Evolutionary conservation across 495 filamentous ascomycete species (phyloP).

Genomic region (Xylaria cubensis): DNA sequence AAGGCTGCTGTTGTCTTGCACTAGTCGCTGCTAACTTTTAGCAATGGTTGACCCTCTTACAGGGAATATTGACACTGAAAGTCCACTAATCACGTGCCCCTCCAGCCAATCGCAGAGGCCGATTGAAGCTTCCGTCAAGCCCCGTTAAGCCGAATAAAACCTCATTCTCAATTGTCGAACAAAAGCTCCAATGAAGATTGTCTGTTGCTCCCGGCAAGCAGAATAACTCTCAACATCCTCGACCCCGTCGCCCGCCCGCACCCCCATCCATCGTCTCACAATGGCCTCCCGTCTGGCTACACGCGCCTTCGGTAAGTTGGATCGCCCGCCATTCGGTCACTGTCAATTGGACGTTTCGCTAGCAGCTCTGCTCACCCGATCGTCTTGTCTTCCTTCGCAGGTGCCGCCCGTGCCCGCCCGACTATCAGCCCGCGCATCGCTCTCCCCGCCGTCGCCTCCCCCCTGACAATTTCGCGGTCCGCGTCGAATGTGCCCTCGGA

Average conservation of each 20-base stretch:
- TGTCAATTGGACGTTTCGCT: slow-evolving; percentile 29
- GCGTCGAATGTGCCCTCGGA: slow-evolving; percentile 78
- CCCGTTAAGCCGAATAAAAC: slow-evolving; percentile 55
- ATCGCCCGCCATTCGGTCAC: background rate
- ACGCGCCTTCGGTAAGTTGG: slow-evolving; percentile 82
- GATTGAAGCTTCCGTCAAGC: slow-evolving; percentile 36
- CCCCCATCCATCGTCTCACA: slow-evolving; percentile 58
- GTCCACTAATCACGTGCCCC: slow-evolving; percentile 38
- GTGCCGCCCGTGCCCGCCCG: slow-evolving; percentile 87
- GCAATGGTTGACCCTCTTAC: background rate
- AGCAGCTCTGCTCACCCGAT: slow-evolving; percentile 30
- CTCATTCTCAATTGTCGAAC: slow-evolving; percentile 49
- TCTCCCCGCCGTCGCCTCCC: slow-evolving; percentile 72
- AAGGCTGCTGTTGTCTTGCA: slow-evolving; percentile 9
- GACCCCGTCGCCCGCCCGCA: slow-evolving; percentile 37
- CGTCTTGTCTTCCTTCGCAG: slow-evolving; percentile 54
- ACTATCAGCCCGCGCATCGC: slow-evolving; percentile 66
- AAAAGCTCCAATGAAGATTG: slow-evolving; percentile 46
- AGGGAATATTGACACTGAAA: background rate
- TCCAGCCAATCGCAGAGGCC: slow-evolving; percentile 38
- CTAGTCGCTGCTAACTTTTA: slow-evolving; percentile 1
- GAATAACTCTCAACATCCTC: slow-evolving; percentile 46
- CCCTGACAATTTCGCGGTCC: slow-evolving; percentile 66
- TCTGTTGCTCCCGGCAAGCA: slow-evolving; percentile 39
- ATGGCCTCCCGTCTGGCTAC: slow-evolving; percentile 96